Conservation (phyloP, 176 grass and related monocot genomes). For the Calamus simplicifolius region DNA sequence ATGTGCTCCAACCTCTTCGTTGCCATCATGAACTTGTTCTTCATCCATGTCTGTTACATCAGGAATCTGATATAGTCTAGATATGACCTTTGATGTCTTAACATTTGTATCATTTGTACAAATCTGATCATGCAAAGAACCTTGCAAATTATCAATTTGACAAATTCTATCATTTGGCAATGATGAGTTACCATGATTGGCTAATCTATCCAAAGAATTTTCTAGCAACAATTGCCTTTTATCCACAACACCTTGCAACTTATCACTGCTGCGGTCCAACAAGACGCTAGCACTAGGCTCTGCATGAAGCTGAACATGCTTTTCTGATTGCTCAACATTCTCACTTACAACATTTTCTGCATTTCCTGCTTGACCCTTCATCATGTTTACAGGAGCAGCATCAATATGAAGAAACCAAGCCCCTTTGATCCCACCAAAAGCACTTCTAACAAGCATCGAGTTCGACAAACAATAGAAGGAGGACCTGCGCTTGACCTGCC, state of each 20-base stretch:
- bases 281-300: not conserved
- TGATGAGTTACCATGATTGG: too few species aligned
- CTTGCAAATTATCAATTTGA: not conserved
- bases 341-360: not conserved
- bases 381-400: constrained; percentile 8
- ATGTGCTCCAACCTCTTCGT: too few species aligned
- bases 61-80: not conserved
- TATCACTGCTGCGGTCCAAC: not conserved
- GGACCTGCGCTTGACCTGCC: constrained; percentile 43
- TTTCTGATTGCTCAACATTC: constrained; percentile 16
- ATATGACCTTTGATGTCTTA: not conserved
- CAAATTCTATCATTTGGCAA: not conserved
- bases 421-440: constrained; percentile 32
- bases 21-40: too few species aligned
- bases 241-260: not conserved
- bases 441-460: constrained; percentile 42
- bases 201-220: not conserved
- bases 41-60: constrained; percentile 8
- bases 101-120: not conserved
- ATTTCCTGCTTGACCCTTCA: constrained; percentile 1
- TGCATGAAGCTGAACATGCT: not conserved
- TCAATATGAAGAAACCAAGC: constrained; percentile 56
- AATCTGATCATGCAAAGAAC: not conserved
- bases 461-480: constrained; percentile 53
- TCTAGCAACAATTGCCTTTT: not conserved